These are phyloP conservation scores for Trichoderma sp. DNA, from an alignment of 2,329 filamentous ascomycete genomes.

Conservation along the genomic window DNA sequence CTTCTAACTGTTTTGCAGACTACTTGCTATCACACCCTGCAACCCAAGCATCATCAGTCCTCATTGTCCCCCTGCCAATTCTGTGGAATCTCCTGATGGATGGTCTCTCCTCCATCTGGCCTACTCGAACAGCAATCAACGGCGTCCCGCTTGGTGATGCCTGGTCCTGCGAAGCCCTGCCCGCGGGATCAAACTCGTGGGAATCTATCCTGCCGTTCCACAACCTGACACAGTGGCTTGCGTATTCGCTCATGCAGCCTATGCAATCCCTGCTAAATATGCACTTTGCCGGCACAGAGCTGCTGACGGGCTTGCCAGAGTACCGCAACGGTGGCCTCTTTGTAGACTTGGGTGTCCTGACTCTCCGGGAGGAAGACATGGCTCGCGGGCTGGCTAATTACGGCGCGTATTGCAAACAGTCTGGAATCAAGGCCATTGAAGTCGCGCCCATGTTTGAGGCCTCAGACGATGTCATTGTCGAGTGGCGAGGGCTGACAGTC, in stretches of 20 bases:
- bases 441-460: slow-evolving; percentile 59
- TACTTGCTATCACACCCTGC: slow-evolving; percentile 89
- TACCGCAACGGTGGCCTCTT: slow-evolving; percentile 90
- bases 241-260: slow-evolving; percentile 88
- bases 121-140: slow-evolving; percentile 80
- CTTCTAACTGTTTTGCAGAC: slow-evolving; percentile 54
- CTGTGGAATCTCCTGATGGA: slow-evolving; percentile 91
- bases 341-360: slow-evolving; percentile 78
- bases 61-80: slow-evolving; percentile 81
- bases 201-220: slow-evolving; percentile 86
- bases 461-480: slow-evolving; percentile 59
- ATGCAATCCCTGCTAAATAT: slow-evolving; percentile 80
- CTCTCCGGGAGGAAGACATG: slow-evolving; percentile 66
- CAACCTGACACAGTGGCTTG: slow-evolving; percentile 92
- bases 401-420: slow-evolving; percentile 66
- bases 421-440: slow-evolving; percentile 60
- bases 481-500: slow-evolving; percentile 64
- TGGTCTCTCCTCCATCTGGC: slow-evolving; percentile 85
- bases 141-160: slow-evolving; percentile 87
- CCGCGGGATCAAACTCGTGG: slow-evolving; percentile 59
- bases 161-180: slow-evolving; percentile 86
- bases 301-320: slow-evolving; percentile 84
- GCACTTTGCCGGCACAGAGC: slow-evolving; percentile 74
- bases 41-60: slow-evolving; percentile 82
- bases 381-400: slow-evolving; percentile 65